Conservation (phyloP, 2,329 filamentous ascomycete species). For the Chrysosphaeria jannelii region DNA sequence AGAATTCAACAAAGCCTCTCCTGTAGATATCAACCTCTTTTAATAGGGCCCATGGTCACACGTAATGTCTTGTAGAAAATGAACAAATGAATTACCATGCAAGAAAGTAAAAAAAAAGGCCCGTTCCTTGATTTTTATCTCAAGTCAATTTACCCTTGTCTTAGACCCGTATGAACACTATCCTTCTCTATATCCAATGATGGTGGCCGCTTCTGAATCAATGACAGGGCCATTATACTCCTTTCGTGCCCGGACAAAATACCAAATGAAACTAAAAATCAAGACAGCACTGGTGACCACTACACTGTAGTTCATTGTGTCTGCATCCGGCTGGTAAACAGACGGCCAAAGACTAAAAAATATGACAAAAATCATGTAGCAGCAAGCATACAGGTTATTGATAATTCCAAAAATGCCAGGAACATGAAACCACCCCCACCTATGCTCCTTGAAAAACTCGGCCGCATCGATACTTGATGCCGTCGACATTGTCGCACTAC, state of each 20-base stretch:
- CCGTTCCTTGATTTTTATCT: no score
- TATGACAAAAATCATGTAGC: constrained; percentile 14
- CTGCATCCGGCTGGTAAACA: constrained; percentile 8
- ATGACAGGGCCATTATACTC: constrained; percentile 4
- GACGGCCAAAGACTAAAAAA: constrained; percentile 18
- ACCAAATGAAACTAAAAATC: constrained; percentile 11
- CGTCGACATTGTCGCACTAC: neutral
- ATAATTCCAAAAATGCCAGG: constrained; percentile 12
- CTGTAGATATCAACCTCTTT: no score
- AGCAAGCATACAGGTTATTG: constrained; percentile 12
- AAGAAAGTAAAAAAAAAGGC: no score
- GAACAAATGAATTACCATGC: no score
- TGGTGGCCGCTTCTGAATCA: constrained; percentile 1
- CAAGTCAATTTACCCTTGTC: no score
- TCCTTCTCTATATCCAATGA: neutral
- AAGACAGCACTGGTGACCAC: constrained; percentile 12
- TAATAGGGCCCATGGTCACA: no score
- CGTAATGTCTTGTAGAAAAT: no score
- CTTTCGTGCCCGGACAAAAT: constrained; percentile 6
- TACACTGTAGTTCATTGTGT: constrained; percentile 18
- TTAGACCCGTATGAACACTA: neutral
- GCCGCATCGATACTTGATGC: neutral
- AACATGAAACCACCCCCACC: constrained; percentile 14
- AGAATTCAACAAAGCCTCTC: no score
- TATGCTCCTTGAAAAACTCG: constrained; percentile 2